phyloP scores from a whole-genome alignment of 805 yeast genomes.

The Candida awuae region DNA sequence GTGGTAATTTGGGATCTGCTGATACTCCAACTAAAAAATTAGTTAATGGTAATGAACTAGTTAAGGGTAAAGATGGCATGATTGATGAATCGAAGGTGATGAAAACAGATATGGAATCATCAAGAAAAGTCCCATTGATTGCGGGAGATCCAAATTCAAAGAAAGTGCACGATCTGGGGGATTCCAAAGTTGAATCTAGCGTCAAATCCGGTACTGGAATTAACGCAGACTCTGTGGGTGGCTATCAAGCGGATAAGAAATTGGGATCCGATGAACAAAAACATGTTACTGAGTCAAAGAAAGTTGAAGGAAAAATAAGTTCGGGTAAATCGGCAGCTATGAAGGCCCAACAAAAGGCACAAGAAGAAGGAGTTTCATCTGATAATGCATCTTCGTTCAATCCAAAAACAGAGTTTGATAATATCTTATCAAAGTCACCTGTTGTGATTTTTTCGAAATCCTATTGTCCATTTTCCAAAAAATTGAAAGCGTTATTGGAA shows the following conservation, averaged over 20 bases:
- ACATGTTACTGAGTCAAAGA: constrained; percentile 3
- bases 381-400: too few species aligned
- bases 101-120: constrained; percentile 22
- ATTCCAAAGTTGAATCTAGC: neutral
- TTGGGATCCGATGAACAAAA: constrained; percentile 8
- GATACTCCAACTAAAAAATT: constrained; percentile 15
- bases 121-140: constrained; percentile 10
- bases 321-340: neutral
- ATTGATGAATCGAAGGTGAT: constrained; percentile 37
- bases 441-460: constrained; percentile 55
- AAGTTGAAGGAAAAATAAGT: neutral
- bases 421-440: constrained; percentile 55
- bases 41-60: constrained; percentile 23
- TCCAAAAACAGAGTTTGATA: constrained; percentile 45
- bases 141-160: constrained; percentile 13
- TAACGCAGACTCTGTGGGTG: neutral
- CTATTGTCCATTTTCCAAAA: constrained; percentile 70
- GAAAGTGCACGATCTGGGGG: constrained; percentile 10
- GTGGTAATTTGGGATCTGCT: neutral
- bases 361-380: too few species aligned
- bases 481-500: constrained; percentile 56
- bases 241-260: constrained; percentile 8
- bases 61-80: constrained; percentile 28
- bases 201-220: neutral
- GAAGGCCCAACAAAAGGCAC: constrained; percentile 10